phyloP scores from a whole-genome alignment of 495 filamentous ascomycete genomes.

The Talaromyces stipitatus region DNA sequence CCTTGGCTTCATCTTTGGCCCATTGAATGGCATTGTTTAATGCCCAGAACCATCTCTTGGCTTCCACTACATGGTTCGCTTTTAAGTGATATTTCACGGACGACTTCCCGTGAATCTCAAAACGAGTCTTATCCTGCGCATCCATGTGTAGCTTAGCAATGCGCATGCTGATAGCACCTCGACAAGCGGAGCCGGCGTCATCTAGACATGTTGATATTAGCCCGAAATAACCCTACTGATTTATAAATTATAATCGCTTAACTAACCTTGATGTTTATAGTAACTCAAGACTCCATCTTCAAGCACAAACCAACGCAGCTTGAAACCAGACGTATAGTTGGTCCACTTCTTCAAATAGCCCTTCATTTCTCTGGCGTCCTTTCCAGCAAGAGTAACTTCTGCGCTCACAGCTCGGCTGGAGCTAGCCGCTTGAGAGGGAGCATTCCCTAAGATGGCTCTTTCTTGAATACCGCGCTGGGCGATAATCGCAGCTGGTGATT shows the following conservation, averaged over 20 bases:
- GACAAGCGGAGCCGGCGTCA: constrained; percentile 73
- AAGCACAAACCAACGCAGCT: constrained; percentile 94
- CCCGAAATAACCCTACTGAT: neutral
- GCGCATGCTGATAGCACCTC: constrained; percentile 96
- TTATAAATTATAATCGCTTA: neutral
- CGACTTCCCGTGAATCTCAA: constrained; percentile 94
- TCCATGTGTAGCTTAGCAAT: constrained; percentile 95
- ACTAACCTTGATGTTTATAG: constrained; percentile 87
- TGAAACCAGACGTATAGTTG: constrained; percentile 94
- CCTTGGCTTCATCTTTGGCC: constrained; percentile 91
- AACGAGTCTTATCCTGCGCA: constrained; percentile 90
- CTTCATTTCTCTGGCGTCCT: constrained; percentile 92
- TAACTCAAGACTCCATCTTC: constrained; percentile 97
- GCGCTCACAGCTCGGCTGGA: constrained; percentile 39
- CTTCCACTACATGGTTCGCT: constrained; percentile 90
- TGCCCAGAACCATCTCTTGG: constrained; percentile 95
- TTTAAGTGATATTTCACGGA: constrained; percentile 98
- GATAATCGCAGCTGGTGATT: constrained; percentile 86
- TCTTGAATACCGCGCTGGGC: constrained; percentile 96
- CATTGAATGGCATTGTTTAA: constrained; percentile 98
- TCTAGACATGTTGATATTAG: constrained; percentile 38
- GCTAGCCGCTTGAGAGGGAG: constrained; percentile 48
- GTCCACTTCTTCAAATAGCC: constrained; percentile 99
- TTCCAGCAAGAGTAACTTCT: constrained; percentile 61
- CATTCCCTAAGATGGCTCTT: constrained; percentile 83